phyloP scores from a whole-genome alignment of 176 grass and related monocot genomes.

The Eremochloa ophiuroides region DNA sequence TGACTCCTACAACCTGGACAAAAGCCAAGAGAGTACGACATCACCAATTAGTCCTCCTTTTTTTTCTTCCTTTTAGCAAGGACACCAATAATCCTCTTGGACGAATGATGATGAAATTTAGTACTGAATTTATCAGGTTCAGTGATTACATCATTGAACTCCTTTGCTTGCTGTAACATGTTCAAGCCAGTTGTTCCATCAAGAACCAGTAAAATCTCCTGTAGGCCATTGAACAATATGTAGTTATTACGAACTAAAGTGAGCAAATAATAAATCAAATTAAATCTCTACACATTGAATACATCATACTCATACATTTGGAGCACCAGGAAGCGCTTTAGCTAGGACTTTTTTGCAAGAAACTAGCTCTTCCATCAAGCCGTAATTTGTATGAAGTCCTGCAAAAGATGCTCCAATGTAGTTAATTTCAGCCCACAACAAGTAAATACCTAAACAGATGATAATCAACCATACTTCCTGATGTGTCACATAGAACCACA shows the following conservation, averaged over 20 bases:
- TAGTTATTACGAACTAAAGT: background rate
- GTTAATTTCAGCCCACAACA: background rate
- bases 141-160: constrained; percentile 87
- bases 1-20: constrained; percentile 83
- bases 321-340: constrained; percentile 83
- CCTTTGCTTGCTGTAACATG: constrained; percentile 89
- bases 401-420: background rate
- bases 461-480: constrained; percentile 65
- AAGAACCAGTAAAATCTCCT: constrained; percentile 90
- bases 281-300: constrained; percentile 1
- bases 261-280: background rate
- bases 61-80: background rate
- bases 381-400: constrained; percentile 99
- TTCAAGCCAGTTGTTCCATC: constrained; percentile 98
- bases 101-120: background rate
- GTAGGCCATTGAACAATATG: background rate
- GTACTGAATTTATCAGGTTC: background rate
- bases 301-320: constrained; percentile 76
- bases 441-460: constrained; percentile 2
- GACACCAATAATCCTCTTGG: background rate
- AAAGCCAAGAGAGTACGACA: background rate
- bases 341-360: constrained; percentile 80
- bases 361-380: constrained; percentile 92
- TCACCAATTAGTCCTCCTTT: background rate
- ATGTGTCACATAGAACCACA: constrained; percentile 91